Evolutionary conservation across 106 monocot genomes (phyloP).

Genomic region (Acorus gramineus): DNA sequence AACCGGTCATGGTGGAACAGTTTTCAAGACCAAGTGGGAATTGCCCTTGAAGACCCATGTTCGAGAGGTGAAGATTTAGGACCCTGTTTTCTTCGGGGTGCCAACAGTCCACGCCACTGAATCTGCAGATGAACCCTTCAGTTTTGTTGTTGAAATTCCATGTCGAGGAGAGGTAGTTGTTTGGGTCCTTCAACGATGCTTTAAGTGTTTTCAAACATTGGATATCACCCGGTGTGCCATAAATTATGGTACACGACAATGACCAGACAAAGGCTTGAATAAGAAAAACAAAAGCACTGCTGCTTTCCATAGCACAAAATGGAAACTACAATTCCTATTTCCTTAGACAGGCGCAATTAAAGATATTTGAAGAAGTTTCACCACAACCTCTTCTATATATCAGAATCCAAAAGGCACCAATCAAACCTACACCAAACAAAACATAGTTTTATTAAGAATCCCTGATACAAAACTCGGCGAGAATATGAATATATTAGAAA

Average conservation of each 20-base stretch:
- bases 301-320: too few relatives aligned
- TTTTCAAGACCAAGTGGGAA: conserved; percentile 68
- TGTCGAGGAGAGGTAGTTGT: conserved; percentile 13
- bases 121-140: conserved; percentile 61
- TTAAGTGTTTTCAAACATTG: conserved; percentile 46
- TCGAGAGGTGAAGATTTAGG: conserved; percentile 49
- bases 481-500: too few relatives aligned
- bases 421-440: too few relatives aligned
- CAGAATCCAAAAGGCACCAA: too few relatives aligned
- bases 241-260: conserved; percentile 19
- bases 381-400: too few relatives aligned
- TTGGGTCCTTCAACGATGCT: conserved; percentile 53
- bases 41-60: conserved; percentile 57
- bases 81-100: conserved; percentile 73
- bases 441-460: too few relatives aligned
- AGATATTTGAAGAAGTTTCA: too few relatives aligned
- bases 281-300: conserved; percentile 1
- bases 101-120: conserved; percentile 89
- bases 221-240: conserved; percentile 46
- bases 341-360: too few relatives aligned
- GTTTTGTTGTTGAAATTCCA: conserved; percentile 62
- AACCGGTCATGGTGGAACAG: conserved; percentile 57
- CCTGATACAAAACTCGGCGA: too few relatives aligned
- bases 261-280: conserved; percentile 23
- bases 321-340: too few relatives aligned